Evolutionary conservation across 1,284 basidiomycete species (phyloP), one percentile per base, ranked within the genome.

Genomic region (Puccinia polysora): DNA sequence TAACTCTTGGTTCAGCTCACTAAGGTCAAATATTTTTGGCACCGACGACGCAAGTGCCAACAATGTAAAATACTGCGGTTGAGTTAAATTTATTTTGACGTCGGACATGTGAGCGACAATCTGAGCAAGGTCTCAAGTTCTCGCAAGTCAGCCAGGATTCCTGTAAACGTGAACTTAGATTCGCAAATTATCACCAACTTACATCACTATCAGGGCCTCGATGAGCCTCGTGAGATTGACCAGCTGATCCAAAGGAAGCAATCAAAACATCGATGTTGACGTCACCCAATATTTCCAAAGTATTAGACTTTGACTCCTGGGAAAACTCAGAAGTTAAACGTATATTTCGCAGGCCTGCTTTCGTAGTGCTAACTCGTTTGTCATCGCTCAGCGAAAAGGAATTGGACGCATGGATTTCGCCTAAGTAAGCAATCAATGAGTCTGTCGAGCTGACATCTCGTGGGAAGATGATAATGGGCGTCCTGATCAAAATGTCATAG

Each of bases 391-490:
- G 78, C 47, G 88, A 84, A 77, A 89, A 92, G 20, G 83, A 82
- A 80, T 98, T 98, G 74, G 84, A 85, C 34, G 91, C 92, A 43
- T 84, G 84, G 65, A 98, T 89, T 81, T 97, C 91, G 73, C 96
- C 96, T 0, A 98, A 85, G 65, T 89, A 86, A 81, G 96, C 85
- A 2, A 88, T 85, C 60, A 98, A 83, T 34, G 84, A 82, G 79
- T 97, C 90, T 1, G 81, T 81, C 5, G 88, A 87, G 7, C 78
- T 80, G 3, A 88, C 84, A 77, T 90, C 84, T 12, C 86, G 85
- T 4, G 96, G 95, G 76, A 98, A 87, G 23, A 97, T 83, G 50
- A 98, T 81, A 76, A 99, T 97, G 0, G 96, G 96, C 0, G 94
- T 90, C 81, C 92, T 91, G 79, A 98, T 84, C 45, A 88, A 86